Percentiles rank a stretch among this genome's conserved stretches.
These are phyloP conservation scores for Jaltomata sinuosa DNA, from an alignment of 257 asterid genomes.

Conservation along the genomic window DNA sequence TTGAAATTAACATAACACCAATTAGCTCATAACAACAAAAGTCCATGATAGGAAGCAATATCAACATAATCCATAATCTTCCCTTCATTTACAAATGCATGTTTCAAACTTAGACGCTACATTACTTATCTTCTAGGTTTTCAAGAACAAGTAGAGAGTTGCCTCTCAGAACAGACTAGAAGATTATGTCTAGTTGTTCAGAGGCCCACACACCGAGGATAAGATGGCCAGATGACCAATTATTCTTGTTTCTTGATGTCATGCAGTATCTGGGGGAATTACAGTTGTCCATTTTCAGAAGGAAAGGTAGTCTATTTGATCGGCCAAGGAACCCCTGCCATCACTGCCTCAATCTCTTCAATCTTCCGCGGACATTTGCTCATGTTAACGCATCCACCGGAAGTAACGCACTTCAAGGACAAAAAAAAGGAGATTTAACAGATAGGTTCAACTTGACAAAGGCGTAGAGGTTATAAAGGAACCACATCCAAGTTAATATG, in stretches of 20 bases:
- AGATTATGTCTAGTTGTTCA: neutral
- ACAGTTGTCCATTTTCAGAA: slow-evolving; percentile 15
- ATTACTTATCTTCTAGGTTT: neutral
- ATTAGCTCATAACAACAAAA: neutral
- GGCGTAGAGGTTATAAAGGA: neutral
- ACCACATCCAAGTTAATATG: neutral
- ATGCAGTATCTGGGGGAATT: neutral
- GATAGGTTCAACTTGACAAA: neutral
- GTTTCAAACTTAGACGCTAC: neutral
- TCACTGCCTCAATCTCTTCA: slow-evolving; percentile 81
- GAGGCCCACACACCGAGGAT: neutral
- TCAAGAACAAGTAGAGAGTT: neutral
- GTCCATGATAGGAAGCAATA: neutral
- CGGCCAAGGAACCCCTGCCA: slow-evolving; percentile 92
- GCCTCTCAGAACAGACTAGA: neutral
- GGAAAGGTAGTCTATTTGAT: slow-evolving; percentile 21
- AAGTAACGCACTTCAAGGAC: slow-evolving; percentile 47
- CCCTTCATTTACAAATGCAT: neutral
- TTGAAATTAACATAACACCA: neutral
- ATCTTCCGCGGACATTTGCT: slow-evolving; percentile 75
- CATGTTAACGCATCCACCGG: slow-evolving; percentile 77
- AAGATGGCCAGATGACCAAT: neutral
- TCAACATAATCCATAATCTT: neutral
- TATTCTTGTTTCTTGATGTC: neutral
- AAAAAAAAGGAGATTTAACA: neutral